A percentile compares a stretch with the other conserved stretches of the same genome.
These are phyloP conservation scores for Rhizoclosmatium globosum DNA, from an alignment of 192 early-diverging fungal genomes.

Conservation along the genomic window DNA sequence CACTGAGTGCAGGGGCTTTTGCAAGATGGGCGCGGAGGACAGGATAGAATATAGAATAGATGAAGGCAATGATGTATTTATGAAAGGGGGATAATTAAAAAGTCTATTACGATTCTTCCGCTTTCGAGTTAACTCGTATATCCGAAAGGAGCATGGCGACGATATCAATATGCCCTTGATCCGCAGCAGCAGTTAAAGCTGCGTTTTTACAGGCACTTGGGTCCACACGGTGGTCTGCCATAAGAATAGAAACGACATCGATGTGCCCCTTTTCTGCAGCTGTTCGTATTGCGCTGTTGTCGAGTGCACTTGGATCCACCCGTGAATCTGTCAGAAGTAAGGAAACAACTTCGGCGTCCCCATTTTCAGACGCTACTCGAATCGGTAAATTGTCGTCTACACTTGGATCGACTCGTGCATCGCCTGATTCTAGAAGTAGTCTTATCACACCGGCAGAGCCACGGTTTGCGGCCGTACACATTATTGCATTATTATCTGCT, in stretches of 20 bases:
- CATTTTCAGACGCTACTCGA: conserved; percentile 19
- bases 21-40: too few relatives aligned
- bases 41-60: too few relatives aligned
- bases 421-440: conserved; percentile 33
- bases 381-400: conserved; percentile 15
- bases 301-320: background rate
- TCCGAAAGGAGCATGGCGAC: too few relatives aligned
- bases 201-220: too few relatives aligned
- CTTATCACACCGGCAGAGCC: conserved; percentile 30
- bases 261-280: background rate
- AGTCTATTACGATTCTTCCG: too few relatives aligned
- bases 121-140: too few relatives aligned
- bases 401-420: conserved; percentile 20
- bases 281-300: background rate
- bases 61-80: too few relatives aligned
- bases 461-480: background rate
- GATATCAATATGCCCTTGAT: too few relatives aligned
- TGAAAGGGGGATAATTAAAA: too few relatives aligned
- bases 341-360: conserved; percentile 34
- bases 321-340: conserved; percentile 21
- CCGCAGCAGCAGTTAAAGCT: too few relatives aligned
- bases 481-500: background rate
- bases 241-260: background rate
- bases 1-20: too few relatives aligned
- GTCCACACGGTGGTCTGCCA: too few relatives aligned